Evolutionary conservation across 441 rosid species (phyloP).

Genomic region (Dalechampia spathulata): DNA sequence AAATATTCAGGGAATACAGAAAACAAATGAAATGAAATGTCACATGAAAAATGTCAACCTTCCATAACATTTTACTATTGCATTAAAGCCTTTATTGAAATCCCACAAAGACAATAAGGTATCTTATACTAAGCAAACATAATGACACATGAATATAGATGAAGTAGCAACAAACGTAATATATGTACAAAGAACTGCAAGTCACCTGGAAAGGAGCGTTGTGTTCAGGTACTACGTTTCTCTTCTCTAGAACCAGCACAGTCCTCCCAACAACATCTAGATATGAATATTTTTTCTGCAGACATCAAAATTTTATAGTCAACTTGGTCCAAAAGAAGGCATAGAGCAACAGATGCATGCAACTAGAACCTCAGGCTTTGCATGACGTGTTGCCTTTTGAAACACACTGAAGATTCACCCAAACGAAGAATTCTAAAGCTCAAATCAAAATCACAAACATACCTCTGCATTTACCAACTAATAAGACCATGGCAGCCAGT

Average conservation of each 20-base stretch:
- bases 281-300: conserved; percentile 91
- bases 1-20: too few species aligned
- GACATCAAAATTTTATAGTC: conserved; percentile 9
- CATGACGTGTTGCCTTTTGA: background rate
- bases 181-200: conserved; percentile 4
- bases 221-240: conserved; percentile 76
- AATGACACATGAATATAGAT: background rate
- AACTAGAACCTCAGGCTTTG: background rate
- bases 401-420: background rate
- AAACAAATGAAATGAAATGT: too few species aligned
- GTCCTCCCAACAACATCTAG: conserved; percentile 97
- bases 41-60: too few species aligned
- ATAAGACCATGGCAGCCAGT: background rate
- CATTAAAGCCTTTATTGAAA: too few species aligned
- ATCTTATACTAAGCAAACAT: background rate
- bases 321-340: conserved; percentile 15
- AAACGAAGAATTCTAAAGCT: background rate
- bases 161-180: background rate
- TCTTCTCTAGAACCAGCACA: conserved; percentile 88
- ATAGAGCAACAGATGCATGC: background rate
- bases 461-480: background rate
- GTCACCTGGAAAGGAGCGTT: conserved; percentile 82
- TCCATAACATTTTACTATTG: too few species aligned
- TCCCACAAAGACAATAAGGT: too few species aligned
- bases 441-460: background rate